These are phyloP conservation scores for Globisporangium yorkense DNA, from an alignment of 352 stramenopile genomes.

Conservation along the genomic window DNA sequence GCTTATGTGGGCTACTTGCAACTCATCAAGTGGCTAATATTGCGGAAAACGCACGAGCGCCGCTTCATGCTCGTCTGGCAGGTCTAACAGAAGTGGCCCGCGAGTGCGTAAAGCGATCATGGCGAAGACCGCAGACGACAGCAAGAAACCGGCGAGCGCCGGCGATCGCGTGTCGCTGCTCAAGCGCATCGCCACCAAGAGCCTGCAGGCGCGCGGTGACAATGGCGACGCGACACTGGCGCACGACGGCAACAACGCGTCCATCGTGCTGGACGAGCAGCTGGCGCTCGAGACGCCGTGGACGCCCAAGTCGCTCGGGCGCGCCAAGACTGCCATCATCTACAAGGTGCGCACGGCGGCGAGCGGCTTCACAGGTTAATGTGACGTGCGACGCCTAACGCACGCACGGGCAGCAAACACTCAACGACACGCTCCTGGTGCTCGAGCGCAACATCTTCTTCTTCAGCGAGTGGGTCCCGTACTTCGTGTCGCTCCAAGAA, in stretches of 20 bases:
- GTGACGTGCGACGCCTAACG: no score
- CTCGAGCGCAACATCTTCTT: slow-evolving; percentile 83
- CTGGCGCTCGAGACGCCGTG: slow-evolving; percentile 49
- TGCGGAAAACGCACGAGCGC: no score
- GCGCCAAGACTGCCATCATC: slow-evolving; percentile 80
- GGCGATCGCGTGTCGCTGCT: slow-evolving; percentile 23
- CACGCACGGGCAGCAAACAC: slow-evolving; percentile 51
- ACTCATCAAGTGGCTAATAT: no score
- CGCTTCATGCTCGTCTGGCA: no score
- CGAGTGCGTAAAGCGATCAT: background rate
- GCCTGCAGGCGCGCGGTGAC: slow-evolving; percentile 6
- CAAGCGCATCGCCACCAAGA: slow-evolving; percentile 30
- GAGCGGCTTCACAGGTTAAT: no score
- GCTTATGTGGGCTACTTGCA: no score
- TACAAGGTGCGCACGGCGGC: slow-evolving; percentile 51
- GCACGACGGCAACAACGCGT: slow-evolving; percentile 80
- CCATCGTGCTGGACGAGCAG: slow-evolving; percentile 58
- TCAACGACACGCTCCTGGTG: slow-evolving; percentile 80
- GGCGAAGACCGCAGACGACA: background rate
- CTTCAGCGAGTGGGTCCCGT: slow-evolving; percentile 68
- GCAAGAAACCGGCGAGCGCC: background rate
- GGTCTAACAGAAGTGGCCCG: no score
- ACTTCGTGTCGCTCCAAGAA: slow-evolving; percentile 83
- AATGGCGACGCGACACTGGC: slow-evolving; percentile 21
- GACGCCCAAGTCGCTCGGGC: slow-evolving; percentile 80